Evolutionary conservation across 78 protist genomes (phyloP).

Genomic region (Dictyostelium capitatum): DNA sequence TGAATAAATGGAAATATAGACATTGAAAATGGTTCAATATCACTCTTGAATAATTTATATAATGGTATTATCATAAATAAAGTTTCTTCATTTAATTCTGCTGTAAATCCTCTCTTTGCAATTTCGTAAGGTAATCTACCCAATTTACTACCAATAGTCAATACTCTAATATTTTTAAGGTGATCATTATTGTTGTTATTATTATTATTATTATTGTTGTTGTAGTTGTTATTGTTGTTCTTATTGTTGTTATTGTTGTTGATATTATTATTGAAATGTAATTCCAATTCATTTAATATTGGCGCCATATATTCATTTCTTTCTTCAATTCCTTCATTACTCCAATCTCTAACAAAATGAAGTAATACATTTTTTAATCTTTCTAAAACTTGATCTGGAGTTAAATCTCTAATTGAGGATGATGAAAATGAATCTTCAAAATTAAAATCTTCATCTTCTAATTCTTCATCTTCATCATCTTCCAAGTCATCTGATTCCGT

Average conservation of each 20-base stretch:
- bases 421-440: not conserved
- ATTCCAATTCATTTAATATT: not conserved
- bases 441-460: not conserved
- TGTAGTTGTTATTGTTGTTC: slow-evolving; percentile 1
- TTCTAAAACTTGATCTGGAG: not conserved
- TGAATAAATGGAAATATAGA: slow-evolving; percentile 9
- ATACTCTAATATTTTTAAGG: not conserved
- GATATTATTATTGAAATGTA: not conserved
- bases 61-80: slow-evolving; percentile 14
- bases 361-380: slow-evolving; percentile 17
- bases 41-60: not conserved
- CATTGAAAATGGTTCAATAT: not conserved
- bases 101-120: not conserved
- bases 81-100: slow-evolving; percentile 28
- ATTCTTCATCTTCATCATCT: not conserved
- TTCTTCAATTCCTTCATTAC: slow-evolving; percentile 11
- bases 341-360: slow-evolving; percentile 35
- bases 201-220: not conserved
- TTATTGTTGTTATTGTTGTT: slow-evolving; percentile 6
- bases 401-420: not conserved
- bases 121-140: slow-evolving; percentile 60
- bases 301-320: slow-evolving; percentile 9
- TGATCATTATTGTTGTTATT: not conserved
- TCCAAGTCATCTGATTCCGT: not conserved
- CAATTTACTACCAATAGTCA: slow-evolving; percentile 17